phyloP scores from a whole-genome alignment of 352 stramenopile genomes.

The Phytophthora citricola region DNA sequence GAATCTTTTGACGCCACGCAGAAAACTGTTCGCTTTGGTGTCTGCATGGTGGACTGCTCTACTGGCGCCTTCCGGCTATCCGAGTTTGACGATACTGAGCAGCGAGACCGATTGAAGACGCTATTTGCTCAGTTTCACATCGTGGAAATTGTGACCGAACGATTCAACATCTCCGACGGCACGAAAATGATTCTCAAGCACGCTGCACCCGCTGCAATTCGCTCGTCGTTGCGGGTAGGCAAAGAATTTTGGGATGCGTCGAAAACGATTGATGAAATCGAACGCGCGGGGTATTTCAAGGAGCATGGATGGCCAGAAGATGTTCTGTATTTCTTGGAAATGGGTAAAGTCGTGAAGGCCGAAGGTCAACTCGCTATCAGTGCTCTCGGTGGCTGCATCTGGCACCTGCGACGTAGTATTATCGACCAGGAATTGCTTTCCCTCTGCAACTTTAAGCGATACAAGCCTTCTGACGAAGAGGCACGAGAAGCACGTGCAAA shows the following conservation, averaged over 20 bases:
- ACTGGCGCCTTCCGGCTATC: constrained; percentile 94
- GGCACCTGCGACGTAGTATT: constrained; percentile 79
- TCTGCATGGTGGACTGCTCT: constrained; percentile 96
- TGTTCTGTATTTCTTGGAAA: constrained; percentile 71
- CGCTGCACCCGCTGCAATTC: constrained; percentile 60
- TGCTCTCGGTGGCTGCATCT: constrained; percentile 78
- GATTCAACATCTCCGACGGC: constrained; percentile 63
- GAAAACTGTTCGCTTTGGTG: constrained; percentile 86
- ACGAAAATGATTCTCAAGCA: constrained; percentile 85
- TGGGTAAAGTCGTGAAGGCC: constrained; percentile 66
- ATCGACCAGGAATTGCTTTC: constrained; percentile 87
- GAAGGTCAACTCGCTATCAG: constrained; percentile 73
- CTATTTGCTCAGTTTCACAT: constrained; percentile 91
- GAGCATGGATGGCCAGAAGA: constrained; percentile 71
- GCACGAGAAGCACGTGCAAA: constrained; percentile 35
- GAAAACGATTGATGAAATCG: constrained; percentile 92
- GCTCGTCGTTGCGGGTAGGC: constrained; percentile 66
- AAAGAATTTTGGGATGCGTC: constrained; percentile 92
- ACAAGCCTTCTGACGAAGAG: constrained; percentile 82
- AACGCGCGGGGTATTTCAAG: constrained; percentile 89
- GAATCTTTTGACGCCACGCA: constrained; percentile 64
- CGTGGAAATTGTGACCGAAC: constrained; percentile 87
- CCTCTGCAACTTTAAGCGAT: constrained; percentile 78
- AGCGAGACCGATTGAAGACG: constrained; percentile 96
- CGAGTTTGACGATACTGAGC: constrained; percentile 97